phyloP scores from a whole-genome alignment of 1,139 yeast genomes.

The Zygosaccharomyces pseudobailii region DNA sequence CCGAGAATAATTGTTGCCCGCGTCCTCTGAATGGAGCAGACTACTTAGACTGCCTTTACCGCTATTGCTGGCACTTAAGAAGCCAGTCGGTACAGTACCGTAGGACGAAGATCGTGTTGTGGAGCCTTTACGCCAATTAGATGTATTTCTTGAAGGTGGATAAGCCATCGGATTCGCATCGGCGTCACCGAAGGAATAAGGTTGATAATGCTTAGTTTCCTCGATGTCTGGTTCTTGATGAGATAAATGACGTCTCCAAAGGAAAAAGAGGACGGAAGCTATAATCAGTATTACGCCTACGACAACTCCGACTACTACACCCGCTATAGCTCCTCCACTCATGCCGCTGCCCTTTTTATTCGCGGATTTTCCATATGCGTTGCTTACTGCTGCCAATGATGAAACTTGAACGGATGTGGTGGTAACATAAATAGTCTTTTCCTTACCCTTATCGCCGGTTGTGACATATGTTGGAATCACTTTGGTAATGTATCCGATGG shows the following conservation, averaged over 20 bases:
- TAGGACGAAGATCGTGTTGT: conserved; percentile 7
- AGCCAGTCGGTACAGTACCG: conserved; percentile 13
- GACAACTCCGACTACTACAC: conserved; percentile 61
- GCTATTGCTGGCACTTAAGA: conserved; percentile 11
- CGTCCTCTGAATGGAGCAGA: conserved; percentile 7
- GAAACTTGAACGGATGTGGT: conserved; percentile 2
- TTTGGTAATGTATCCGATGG: not conserved
- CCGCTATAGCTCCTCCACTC: conserved; percentile 68
- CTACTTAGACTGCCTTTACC: conserved; percentile 8
- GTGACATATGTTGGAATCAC: not conserved
- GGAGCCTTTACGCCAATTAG: conserved; percentile 14
- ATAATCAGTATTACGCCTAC: conserved; percentile 44
- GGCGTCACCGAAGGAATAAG: conserved; percentile 33
- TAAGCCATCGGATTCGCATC: conserved; percentile 25
- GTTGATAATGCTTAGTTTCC: conserved; percentile 33
- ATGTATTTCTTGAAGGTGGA: conserved; percentile 14
- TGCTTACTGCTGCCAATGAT: conserved; percentile 1
- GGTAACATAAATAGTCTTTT: not conserved
- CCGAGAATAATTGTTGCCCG: not conserved
- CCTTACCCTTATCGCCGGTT: not conserved
- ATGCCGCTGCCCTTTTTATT: conserved; percentile 24
- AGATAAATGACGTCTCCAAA: conserved; percentile 35
- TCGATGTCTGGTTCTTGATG: conserved; percentile 26
- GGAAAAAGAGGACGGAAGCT: conserved; percentile 38
- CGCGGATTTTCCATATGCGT: conserved; percentile 11